phyloP scores from a whole-genome alignment of 2,329 filamentous ascomycete species.

The Colletotrichum lini region DNA sequence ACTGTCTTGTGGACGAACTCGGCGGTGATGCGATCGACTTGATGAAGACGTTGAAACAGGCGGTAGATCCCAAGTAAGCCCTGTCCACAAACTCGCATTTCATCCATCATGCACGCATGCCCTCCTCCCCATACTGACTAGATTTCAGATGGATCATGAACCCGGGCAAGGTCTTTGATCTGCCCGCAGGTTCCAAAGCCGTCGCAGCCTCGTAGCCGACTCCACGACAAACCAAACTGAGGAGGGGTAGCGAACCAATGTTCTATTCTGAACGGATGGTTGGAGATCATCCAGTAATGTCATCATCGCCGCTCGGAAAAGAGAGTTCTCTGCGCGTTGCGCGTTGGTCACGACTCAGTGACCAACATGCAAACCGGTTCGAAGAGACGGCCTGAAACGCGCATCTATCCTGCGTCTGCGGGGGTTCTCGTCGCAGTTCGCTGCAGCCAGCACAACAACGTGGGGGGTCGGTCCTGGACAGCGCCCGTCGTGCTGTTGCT shows the following conservation, averaged over 20 bases:
- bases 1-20: conserved; percentile 74
- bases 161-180: conserved; percentile 78
- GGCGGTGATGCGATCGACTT: conserved; percentile 74
- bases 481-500: background rate
- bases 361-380: background rate
- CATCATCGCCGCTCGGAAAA: background rate
- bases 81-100: background rate
- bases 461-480: conserved; percentile 12
- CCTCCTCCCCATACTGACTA: background rate
- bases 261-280: background rate
- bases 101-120: too few species aligned
- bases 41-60: conserved; percentile 76
- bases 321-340: too few species aligned
- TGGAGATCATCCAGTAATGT: background rate
- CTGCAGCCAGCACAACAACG: conserved; percentile 26
- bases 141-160: conserved; percentile 73
- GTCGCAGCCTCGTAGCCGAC: conserved; percentile 1
- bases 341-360: background rate
- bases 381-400: conserved; percentile 19
- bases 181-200: conserved; percentile 19
- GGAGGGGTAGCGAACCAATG: background rate
- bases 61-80: conserved; percentile 69
- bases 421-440: conserved; percentile 6
- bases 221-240: too few species aligned
- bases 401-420: conserved; percentile 5